Evolutionary conservation across 352 stramenopile species (phyloP).

Genomic region (Globisporangium cylindrosporum): DNA sequence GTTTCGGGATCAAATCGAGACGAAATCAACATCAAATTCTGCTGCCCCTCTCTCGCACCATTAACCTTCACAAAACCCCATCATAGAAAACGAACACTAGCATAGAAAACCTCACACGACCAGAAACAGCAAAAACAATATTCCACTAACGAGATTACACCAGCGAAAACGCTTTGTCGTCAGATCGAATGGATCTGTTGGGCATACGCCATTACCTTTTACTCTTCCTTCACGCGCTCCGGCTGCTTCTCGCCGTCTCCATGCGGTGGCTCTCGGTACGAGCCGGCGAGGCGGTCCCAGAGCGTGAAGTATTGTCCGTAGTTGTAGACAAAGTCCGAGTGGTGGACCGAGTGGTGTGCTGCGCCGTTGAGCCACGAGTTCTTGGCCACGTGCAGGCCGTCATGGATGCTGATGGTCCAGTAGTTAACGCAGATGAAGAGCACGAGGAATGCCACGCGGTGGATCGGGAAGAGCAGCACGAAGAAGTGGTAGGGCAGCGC

Average conservation of each 20-base stretch:
- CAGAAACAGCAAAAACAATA: background rate
- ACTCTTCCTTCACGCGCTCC: constrained; percentile 6
- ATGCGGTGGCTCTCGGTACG: constrained; percentile 47
- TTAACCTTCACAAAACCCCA: background rate
- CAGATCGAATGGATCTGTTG: background rate
- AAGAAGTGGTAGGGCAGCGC: constrained; percentile 68
- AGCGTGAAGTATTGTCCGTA: constrained; percentile 77
- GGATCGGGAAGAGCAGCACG: constrained; percentile 60
- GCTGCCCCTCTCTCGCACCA: background rate
- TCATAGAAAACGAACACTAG: background rate
- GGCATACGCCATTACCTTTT: background rate
- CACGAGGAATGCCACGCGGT: constrained; percentile 54
- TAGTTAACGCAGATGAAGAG: constrained; percentile 67
- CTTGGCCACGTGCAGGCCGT: constrained; percentile 49
- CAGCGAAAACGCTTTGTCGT: background rate
- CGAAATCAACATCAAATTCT: background rate
- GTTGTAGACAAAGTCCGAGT: constrained; percentile 70
- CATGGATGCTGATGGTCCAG: constrained; percentile 82
- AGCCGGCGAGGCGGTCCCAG: constrained; percentile 66
- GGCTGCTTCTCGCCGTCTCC: constrained; percentile 10
- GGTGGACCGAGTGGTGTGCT: constrained; percentile 62
- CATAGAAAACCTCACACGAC: background rate
- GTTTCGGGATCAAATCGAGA: constrained; percentile 4
- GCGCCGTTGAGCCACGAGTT: constrained; percentile 67
- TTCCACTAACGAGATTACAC: background rate